Percentiles rank a stretch among this genome's conserved stretches.
phyloP scores from a whole-genome alignment of 2,329 filamentous ascomycete genomes.

The Microthyrium microscopicum region DNA sequence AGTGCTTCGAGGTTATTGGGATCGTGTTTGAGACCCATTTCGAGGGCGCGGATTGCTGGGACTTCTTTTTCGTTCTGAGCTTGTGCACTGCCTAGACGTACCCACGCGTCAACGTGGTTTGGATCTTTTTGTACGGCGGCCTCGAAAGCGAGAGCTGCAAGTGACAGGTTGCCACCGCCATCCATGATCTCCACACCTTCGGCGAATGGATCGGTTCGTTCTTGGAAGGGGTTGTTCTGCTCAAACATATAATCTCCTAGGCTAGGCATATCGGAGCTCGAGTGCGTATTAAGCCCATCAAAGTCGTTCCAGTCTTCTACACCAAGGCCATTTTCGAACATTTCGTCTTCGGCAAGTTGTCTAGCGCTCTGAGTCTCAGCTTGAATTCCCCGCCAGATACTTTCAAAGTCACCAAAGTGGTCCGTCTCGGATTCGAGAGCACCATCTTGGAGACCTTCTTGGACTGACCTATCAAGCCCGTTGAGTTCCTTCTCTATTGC shows the following conservation, averaged over 20 bases:
- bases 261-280: slow-evolving; percentile 53
- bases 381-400: slow-evolving; percentile 70
- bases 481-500: slow-evolving; percentile 78
- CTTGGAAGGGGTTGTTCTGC: slow-evolving; percentile 76
- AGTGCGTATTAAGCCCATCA: slow-evolving; percentile 51
- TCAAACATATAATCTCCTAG: slow-evolving; percentile 90
- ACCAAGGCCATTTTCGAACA: slow-evolving; percentile 33
- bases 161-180: slow-evolving; percentile 81
- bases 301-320: slow-evolving; percentile 68
- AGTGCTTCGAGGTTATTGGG: slow-evolving; percentile 73
- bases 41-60: slow-evolving; percentile 82
- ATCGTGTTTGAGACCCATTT: slow-evolving; percentile 78
- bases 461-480: slow-evolving; percentile 69
- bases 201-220: slow-evolving; percentile 70
- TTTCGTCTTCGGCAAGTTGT: slow-evolving; percentile 49
- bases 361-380: slow-evolving; percentile 55
- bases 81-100: slow-evolving; percentile 76
- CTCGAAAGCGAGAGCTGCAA: slow-evolving; percentile 89
- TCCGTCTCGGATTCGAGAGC: slow-evolving; percentile 45
- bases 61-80: slow-evolving; percentile 98
- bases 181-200: slow-evolving; percentile 88
- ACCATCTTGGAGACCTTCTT: slow-evolving; percentile 10
- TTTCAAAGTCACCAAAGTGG: slow-evolving; percentile 77
- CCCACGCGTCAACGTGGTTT: slow-evolving; percentile 82
- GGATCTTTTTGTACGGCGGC: slow-evolving; percentile 84